Evolutionary conservation across 2,329 filamentous ascomycete species (phyloP).

Genomic region (Huntiella bhutanensis): DNA sequence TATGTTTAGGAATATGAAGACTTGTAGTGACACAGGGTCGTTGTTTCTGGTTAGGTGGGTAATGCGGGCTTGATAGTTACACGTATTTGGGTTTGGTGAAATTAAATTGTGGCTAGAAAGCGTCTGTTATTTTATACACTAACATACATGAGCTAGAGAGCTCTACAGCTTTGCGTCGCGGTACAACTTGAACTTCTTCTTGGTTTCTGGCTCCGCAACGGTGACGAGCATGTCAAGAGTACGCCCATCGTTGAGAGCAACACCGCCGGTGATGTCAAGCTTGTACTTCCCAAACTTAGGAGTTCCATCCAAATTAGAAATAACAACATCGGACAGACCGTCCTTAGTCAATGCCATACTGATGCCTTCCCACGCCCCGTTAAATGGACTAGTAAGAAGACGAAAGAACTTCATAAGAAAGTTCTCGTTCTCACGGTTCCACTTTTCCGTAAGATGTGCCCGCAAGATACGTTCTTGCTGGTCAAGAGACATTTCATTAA

Average conservation of each 20-base stretch:
- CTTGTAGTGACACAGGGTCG: too few species aligned
- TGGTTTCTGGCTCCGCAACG: conserved; percentile 5
- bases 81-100: too few species aligned
- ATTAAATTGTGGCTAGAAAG: too few species aligned
- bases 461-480: conserved; percentile 17
- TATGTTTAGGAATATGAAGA: too few species aligned
- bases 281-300: conserved; percentile 30
- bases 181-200: conserved; percentile 8
- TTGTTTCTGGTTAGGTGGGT: too few species aligned
- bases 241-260: conserved; percentile 38
- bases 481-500: conserved; percentile 21
- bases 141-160: too few species aligned
- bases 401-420: conserved; percentile 39
- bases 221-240: conserved; percentile 36
- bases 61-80: too few species aligned
- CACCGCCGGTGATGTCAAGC: conserved; percentile 37
- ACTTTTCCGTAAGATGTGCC: conserved; percentile 22
- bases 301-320: background rate
- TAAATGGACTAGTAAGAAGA: conserved; percentile 24
- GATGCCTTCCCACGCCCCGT: conserved; percentile 25
- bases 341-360: conserved; percentile 24
- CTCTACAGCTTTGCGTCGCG: conserved; percentile 1
- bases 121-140: too few species aligned
- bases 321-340: too few species aligned
- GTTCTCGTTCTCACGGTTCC: conserved; percentile 34